Percentiles rank a stretch among this genome's conserved stretches.
Evolutionary conservation across 2,329 filamentous ascomycete species (phyloP).

Genomic region (Ramularia collo-cygni): DNA sequence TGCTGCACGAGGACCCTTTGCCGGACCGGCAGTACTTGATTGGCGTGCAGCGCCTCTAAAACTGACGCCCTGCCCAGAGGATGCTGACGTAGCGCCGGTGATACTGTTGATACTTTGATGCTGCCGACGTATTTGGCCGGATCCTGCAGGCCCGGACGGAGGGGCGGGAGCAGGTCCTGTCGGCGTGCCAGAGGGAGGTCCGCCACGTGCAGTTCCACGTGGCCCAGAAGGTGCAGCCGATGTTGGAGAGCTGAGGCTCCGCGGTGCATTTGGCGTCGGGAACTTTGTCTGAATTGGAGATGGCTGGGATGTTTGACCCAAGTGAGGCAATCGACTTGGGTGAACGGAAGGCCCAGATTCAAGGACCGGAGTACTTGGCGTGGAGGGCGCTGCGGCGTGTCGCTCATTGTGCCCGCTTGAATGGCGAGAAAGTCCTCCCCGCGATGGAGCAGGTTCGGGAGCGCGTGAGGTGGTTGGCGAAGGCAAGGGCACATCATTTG

Average conservation of each 20-base stretch:
- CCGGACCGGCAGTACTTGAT: slow-evolving; percentile 16
- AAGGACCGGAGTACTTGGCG: slow-evolving; percentile 22
- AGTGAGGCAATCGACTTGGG: slow-evolving; percentile 24
- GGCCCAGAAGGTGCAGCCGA: slow-evolving; percentile 26
- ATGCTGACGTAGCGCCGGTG: slow-evolving; percentile 7
- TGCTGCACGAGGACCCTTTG: slow-evolving; percentile 7
- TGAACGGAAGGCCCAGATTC: slow-evolving; percentile 24
- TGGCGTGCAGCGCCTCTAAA: slow-evolving; percentile 28
- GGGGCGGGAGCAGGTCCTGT: slow-evolving; percentile 26
- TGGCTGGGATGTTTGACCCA: slow-evolving; percentile 16
- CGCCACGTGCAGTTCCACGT: slow-evolving; percentile 16
- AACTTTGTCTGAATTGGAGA: slow-evolving; percentile 23
- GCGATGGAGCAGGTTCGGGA: slow-evolving; percentile 17
- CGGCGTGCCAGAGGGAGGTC: slow-evolving; percentile 20
- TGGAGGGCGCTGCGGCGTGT: slow-evolving; percentile 18
- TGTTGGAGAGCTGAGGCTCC: slow-evolving; percentile 22
- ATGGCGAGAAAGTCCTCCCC: slow-evolving; percentile 12
- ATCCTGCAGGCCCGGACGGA: slow-evolving; percentile 26
- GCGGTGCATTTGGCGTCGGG: slow-evolving; percentile 16
- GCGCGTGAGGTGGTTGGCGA: slow-evolving; percentile 21
- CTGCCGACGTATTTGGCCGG: slow-evolving; percentile 20
- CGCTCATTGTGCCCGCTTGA: slow-evolving; percentile 16
- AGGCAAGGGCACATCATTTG: slow-evolving; percentile 12
- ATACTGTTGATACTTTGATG: slow-evolving; percentile 23
- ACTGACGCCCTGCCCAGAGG: slow-evolving; percentile 21